These are phyloP conservation scores for Flaveria floridana DNA, from an alignment of 140 eudicot species.

Conservation along the genomic window DNA sequence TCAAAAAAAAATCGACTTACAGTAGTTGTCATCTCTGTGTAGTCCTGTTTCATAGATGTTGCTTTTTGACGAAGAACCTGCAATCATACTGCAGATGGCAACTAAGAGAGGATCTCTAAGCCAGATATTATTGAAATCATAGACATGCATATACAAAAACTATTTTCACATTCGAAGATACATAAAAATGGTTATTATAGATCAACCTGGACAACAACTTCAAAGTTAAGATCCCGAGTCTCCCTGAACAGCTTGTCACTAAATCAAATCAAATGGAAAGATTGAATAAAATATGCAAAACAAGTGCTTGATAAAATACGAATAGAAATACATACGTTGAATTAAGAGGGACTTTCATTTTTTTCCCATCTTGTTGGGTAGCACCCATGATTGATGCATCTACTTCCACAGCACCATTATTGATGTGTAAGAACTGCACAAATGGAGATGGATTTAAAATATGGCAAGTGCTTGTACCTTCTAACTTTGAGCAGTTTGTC, in stretches of 20 bases:
- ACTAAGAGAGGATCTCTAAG: conserved; percentile 39
- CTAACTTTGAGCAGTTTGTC: background rate
- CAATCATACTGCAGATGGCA: conserved; percentile 57
- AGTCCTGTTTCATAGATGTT: conserved; percentile 96
- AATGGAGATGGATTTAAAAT: conserved; percentile 26
- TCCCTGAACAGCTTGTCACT: conserved; percentile 98
- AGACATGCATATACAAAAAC: conserved; percentile 11
- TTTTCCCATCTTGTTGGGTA: conserved; percentile 79
- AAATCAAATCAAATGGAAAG: conserved; percentile 25
- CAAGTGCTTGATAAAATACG: background rate
- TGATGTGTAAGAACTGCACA: conserved; percentile 72
- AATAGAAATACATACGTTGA: conserved; percentile 57
- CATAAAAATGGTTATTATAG: conserved; percentile 35
- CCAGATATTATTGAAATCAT: background rate
- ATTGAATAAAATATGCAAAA: conserved; percentile 21
- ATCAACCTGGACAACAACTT: conserved; percentile 98
- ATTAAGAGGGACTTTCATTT: conserved; percentile 89
- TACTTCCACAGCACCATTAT: conserved; percentile 91
- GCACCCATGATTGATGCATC: conserved; percentile 92
- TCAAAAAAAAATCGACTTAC: conserved; percentile 43
- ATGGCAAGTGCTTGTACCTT: conserved; percentile 4
- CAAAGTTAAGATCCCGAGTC: conserved; percentile 91
- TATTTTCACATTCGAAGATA: background rate
- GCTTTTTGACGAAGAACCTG: conserved; percentile 99
- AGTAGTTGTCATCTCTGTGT: conserved; percentile 76